These are phyloP conservation scores for Botrytis porri DNA, from an alignment of 2,329 filamentous ascomycete species.

Conservation along the genomic window DNA sequence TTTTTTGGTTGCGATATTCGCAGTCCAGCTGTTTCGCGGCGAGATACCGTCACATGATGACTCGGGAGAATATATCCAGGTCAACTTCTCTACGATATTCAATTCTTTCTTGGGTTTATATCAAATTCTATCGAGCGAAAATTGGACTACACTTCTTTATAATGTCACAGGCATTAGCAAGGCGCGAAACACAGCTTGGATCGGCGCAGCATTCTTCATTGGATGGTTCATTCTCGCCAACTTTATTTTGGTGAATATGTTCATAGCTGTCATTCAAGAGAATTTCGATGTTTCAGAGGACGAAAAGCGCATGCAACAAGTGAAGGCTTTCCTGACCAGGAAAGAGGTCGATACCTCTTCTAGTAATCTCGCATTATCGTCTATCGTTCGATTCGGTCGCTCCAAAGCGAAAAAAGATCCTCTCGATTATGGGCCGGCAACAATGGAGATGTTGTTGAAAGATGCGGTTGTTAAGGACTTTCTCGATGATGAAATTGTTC, in stretches of 20 bases:
- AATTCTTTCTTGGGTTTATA: constrained; percentile 99
- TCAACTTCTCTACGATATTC: constrained; percentile 87
- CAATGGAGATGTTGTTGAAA: constrained; percentile 94
- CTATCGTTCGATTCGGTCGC: constrained; percentile 63
- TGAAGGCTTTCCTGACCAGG: constrained; percentile 88
- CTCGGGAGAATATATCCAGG: constrained; percentile 59
- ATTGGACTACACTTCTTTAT: constrained; percentile 90
- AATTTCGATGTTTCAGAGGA: constrained; percentile 99
- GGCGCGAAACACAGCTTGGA: constrained; percentile 74
- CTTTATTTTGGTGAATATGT: constrained; percentile 98
- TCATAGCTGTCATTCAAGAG: constrained; percentile 99
- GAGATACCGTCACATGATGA: constrained; percentile 67
- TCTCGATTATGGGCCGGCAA: constrained; percentile 85
- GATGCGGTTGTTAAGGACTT: constrained; percentile 95
- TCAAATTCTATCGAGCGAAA: constrained; percentile 90
- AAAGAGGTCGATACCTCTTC: constrained; percentile 74
- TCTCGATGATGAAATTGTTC: constrained; percentile 67
- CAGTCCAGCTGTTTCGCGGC: constrained; percentile 86
- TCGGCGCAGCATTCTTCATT: constrained; percentile 85
- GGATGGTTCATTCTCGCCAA: constrained; percentile 95
- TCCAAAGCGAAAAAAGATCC: constrained; percentile 69
- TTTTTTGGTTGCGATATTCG: constrained; percentile 90
- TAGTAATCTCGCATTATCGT: constrained; percentile 73
- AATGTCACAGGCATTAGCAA: constrained; percentile 69
- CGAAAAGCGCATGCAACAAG: constrained; percentile 94